Conservation (phyloP, 805 yeast species). For the Lipomyces sp. region DNA sequence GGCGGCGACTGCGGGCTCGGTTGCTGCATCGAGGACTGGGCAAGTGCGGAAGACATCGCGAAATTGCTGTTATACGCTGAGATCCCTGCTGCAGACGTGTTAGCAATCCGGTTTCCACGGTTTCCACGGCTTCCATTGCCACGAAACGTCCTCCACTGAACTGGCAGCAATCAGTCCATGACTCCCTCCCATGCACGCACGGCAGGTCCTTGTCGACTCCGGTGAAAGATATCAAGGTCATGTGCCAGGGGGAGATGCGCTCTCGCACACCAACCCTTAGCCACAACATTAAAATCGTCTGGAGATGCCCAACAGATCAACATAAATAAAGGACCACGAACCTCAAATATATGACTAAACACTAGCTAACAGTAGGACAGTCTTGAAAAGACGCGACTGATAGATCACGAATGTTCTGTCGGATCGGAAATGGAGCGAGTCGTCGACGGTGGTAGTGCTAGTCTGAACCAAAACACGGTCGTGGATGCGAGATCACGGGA, state of each 20-base stretch:
- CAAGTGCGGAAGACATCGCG: conserved; percentile 8
- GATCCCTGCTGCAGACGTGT: neutral
- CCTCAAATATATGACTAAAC: neutral
- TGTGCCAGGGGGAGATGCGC: conserved; percentile 22
- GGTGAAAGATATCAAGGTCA: conserved; percentile 10
- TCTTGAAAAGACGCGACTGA: neutral
- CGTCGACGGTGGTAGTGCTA: no score
- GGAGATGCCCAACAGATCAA: no score
- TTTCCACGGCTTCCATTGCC: no score
- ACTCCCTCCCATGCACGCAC: no score
- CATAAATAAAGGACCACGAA: neutral
- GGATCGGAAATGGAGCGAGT: neutral
- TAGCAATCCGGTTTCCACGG: no score
- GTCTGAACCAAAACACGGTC: no score
- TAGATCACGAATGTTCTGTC: no score
- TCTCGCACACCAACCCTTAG: conserved; percentile 1
- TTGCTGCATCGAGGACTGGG: conserved; percentile 6
- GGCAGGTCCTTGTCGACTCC: no score
- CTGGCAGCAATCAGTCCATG: no score
- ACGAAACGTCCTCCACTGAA: no score
- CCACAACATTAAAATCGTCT: neutral
- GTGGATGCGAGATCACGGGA: conserved; percentile 23
- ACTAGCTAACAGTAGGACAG: no score
- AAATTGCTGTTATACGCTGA: neutral
- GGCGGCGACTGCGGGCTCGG: conserved; percentile 3